phyloP scores from a whole-genome alignment of 768 basidiomycete species.

The Agaricus subrufescens region DNA sequence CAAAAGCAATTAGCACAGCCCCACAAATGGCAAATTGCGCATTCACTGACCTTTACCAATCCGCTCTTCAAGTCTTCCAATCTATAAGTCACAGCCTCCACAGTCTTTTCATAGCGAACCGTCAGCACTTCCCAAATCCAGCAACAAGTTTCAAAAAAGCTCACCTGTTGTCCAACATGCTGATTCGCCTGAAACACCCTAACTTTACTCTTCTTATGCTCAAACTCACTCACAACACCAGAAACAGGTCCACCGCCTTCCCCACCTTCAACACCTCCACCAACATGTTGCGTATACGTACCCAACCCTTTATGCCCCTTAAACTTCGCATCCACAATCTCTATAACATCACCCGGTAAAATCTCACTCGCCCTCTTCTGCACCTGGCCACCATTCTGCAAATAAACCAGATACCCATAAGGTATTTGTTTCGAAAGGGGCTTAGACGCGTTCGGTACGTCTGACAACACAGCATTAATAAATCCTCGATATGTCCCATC shows the following conservation, averaged over 20 bases:
- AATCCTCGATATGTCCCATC: slow-evolving; percentile 85
- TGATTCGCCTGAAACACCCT: slow-evolving; percentile 84
- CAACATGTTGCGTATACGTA: slow-evolving; percentile 59
- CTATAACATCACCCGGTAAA: slow-evolving; percentile 81
- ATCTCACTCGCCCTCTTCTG: slow-evolving; percentile 75
- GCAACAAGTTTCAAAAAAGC: slow-evolving; percentile 17
- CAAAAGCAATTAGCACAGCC: not conserved
- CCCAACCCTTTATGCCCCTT: slow-evolving; percentile 82
- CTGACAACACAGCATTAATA: slow-evolving; percentile 56
- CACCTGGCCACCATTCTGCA: slow-evolving; percentile 62
- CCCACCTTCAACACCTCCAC: slow-evolving; percentile 32
- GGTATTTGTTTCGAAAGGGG: slow-evolving; percentile 22
- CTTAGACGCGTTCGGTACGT: slow-evolving; percentile 57
- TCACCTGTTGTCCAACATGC: slow-evolving; percentile 77
- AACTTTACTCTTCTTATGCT: slow-evolving; percentile 83
- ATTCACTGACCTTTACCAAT: slow-evolving; percentile 57
- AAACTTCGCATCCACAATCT: slow-evolving; percentile 65
- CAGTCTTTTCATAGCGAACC: slow-evolving; percentile 28
- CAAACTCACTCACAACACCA: slow-evolving; percentile 79
- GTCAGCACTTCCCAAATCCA: not conserved
- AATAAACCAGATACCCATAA: slow-evolving; percentile 75
- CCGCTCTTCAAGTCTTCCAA: slow-evolving; percentile 89
- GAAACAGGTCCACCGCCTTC: slow-evolving; percentile 49
- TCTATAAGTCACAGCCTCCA: slow-evolving; percentile 81
- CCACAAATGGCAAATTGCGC: slow-evolving; percentile 7